A percentile compares a stretch with the other conserved stretches of the same genome.
Conservation (phyloP, 148 eudicot species). For the Rhododendron molle region DNA sequence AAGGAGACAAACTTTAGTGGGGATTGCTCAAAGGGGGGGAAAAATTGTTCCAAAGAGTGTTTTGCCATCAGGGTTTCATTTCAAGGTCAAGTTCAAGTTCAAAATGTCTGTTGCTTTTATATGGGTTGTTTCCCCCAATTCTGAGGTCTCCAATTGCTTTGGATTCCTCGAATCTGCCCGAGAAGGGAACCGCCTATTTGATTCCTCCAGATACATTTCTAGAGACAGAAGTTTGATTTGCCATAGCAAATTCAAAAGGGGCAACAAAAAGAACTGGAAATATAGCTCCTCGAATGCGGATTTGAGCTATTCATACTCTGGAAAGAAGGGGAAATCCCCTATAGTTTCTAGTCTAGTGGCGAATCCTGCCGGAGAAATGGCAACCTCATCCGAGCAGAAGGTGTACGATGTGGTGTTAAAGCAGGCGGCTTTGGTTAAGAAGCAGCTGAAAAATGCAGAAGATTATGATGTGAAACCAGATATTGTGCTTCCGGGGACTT, state of each 20-base stretch:
- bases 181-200: slow-evolving; percentile 20
- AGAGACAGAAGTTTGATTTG: slow-evolving; percentile 19
- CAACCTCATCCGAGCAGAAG: slow-evolving; percentile 70
- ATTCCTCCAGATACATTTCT: slow-evolving; percentile 20
- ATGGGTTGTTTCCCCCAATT: slow-evolving; percentile 68
- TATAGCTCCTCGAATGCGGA: slow-evolving; percentile 25
- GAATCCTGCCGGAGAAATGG: slow-evolving; percentile 68
- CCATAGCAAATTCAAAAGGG: slow-evolving; percentile 37
- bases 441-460: slow-evolving; percentile 40
- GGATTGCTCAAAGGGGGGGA: not conserved
- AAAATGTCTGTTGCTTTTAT: slow-evolving; percentile 72
- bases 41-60: slow-evolving; percentile 1
- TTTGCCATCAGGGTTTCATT: not conserved
- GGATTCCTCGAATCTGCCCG: slow-evolving; percentile 43
- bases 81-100: slow-evolving; percentile 5
- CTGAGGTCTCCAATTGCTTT: slow-evolving; percentile 49
- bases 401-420: slow-evolving; percentile 94
- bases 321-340: slow-evolving; percentile 29
- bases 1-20: slow-evolving; percentile 1
- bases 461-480: slow-evolving; percentile 78
- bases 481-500: slow-evolving; percentile 64
- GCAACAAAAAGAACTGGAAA: slow-evolving; percentile 34
- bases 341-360: slow-evolving; percentile 64
- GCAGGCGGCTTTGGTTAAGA: slow-evolving; percentile 84
- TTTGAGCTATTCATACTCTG: slow-evolving; percentile 21